A percentile compares a stretch with the other conserved stretches of the same genome.
phyloP scores from a whole-genome alignment of 2,329 filamentous ascomycete species.

The Pseudocercospora fijiensis region DNA sequence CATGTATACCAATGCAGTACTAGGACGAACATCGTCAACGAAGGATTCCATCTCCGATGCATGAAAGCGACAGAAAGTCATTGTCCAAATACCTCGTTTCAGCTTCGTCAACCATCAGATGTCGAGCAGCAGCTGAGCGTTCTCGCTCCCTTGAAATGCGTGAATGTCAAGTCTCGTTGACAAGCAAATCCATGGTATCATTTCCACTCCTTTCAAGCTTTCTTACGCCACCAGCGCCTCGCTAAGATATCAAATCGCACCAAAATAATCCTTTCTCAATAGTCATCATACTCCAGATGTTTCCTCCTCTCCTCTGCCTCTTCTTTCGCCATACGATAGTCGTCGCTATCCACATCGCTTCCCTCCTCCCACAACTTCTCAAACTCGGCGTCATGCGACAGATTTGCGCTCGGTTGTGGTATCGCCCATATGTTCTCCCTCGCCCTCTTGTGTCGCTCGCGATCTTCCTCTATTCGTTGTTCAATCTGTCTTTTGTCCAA shows the following conservation, averaged over 20 bases:
- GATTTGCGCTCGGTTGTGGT: slow-evolving; percentile 43
- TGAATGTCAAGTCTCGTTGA: not conserved
- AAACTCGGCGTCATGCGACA: slow-evolving; percentile 67
- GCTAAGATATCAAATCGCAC: slow-evolving; percentile 2
- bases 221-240: not conserved
- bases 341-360: slow-evolving; percentile 84
- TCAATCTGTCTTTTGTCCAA: slow-evolving; percentile 88
- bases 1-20: not conserved
- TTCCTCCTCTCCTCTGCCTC: slow-evolving; percentile 61
- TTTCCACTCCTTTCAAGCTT: not conserved
- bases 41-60: not conserved
- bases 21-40: not conserved
- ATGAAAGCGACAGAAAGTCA: not conserved
- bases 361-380: slow-evolving; percentile 82
- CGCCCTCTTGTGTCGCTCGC: slow-evolving; percentile 88
- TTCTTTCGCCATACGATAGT: slow-evolving; percentile 73
- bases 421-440: slow-evolving; percentile 94
- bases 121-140: no score
- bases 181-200: not conserved
- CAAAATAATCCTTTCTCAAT: slow-evolving; percentile 15
- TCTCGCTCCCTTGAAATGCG: no score
- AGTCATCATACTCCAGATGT: slow-evolving; percentile 45
- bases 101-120: no score
- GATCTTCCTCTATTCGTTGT: slow-evolving; percentile 93
- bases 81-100: no score